Evolutionary conservation across 202 grass and related monocot genomes (phyloP).

Genomic region (Schoenoplectus tabernaemontani): DNA sequence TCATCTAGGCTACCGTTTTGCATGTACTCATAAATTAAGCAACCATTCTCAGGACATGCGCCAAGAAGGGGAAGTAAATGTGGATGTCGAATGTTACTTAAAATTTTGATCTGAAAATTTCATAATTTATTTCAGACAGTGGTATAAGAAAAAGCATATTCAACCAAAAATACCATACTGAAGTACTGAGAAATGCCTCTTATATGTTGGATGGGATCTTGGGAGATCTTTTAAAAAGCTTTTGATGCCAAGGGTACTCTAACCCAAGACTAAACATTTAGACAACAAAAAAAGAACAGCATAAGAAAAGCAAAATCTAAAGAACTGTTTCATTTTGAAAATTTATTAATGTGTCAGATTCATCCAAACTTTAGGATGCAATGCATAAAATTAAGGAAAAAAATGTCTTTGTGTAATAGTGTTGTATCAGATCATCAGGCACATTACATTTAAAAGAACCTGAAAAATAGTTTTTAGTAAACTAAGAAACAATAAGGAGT

Average conservation of each 20-base stretch:
- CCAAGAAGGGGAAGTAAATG: conserved; percentile 76
- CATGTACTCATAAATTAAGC: conserved; percentile 89
- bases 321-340: too few relatives aligned
- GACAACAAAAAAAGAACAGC: neutral
- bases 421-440: too few relatives aligned
- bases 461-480: too few relatives aligned
- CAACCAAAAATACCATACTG: neutral
- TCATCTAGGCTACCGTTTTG: conserved; percentile 89
- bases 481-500: too few relatives aligned
- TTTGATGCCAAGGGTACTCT: neutral
- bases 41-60: conserved; percentile 72
- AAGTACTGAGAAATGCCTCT: neutral
- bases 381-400: too few relatives aligned
- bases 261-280: neutral
- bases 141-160: neutral
- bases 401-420: too few relatives aligned
- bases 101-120: conserved; percentile 65
- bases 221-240: too few relatives aligned
- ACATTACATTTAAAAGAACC: too few relatives aligned
- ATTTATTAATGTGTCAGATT: too few relatives aligned
- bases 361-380: too few relatives aligned
- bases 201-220: too few relatives aligned
- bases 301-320: neutral
- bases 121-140: neutral
- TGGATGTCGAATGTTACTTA: conserved; percentile 70